Evolutionary conservation across 208 protist genomes (phyloP).

Genomic region (Crithidia brevicula): DNA sequence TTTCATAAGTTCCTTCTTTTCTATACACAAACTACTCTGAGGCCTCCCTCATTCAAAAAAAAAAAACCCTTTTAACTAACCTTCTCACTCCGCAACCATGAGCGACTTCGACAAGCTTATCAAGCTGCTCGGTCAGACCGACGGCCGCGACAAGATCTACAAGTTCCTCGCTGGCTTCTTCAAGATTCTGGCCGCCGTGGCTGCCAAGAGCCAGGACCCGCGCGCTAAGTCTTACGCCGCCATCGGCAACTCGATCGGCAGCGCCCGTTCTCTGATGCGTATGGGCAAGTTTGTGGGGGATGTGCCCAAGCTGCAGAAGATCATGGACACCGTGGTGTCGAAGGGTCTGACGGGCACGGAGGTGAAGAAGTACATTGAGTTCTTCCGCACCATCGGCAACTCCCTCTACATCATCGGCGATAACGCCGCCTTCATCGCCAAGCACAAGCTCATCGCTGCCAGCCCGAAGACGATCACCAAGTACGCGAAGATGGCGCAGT

Average conservation of each 20-base stretch:
- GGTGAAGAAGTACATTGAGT: conserved; percentile 75
- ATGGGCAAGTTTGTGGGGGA: conserved; percentile 92
- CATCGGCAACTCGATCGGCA: conserved; percentile 77
- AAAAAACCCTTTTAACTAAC: conserved; percentile 11
- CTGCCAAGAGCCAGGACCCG: conserved; percentile 42
- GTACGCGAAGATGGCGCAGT: conserved; percentile 86
- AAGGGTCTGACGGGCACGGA: conserved; percentile 57
- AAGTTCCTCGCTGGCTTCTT: conserved; percentile 81
- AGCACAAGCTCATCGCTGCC: conserved; percentile 69
- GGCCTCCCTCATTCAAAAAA: conserved; percentile 23
- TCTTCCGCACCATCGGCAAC: conserved; percentile 86
- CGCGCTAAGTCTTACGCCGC: conserved; percentile 50
- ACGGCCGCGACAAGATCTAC: conserved; percentile 94
- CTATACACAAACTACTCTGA: not conserved
- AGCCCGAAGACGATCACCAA: conserved; percentile 59
- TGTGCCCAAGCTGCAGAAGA: conserved; percentile 81
- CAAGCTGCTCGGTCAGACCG: conserved; percentile 86
- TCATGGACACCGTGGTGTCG: conserved; percentile 30
- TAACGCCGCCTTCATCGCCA: conserved; percentile 86
- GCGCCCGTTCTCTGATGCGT: conserved; percentile 88
- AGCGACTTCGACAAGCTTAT: conserved; percentile 81
- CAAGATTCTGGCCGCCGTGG: conserved; percentile 74
- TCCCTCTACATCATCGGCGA: conserved; percentile 91
- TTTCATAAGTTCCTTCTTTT: conserved; percentile 3
- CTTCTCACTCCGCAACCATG: conserved; percentile 38